These are phyloP conservation scores for Carpinus viminea DNA, from an alignment of 306 rosid species.

Conservation along the genomic window DNA sequence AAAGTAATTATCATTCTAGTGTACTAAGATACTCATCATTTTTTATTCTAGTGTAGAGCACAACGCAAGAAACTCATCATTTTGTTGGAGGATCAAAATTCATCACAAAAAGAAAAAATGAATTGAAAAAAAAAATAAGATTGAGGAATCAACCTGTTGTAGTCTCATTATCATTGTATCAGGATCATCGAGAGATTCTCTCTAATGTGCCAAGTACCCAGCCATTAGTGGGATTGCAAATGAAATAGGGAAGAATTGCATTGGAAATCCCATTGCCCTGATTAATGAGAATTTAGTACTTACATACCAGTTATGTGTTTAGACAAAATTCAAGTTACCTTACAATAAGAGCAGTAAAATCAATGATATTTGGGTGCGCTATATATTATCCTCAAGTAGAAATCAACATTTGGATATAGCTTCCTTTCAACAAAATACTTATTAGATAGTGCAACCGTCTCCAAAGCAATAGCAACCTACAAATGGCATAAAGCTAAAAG, in stretches of 20 bases:
- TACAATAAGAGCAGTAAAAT: neutral
- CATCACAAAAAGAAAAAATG: neutral
- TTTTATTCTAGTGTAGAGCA: neutral
- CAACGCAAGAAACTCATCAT: neutral
- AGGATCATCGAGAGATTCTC: slow-evolving; percentile 90
- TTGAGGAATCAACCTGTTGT: slow-evolving; percentile 61
- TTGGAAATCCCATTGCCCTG: slow-evolving; percentile 96
- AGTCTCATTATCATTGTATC: slow-evolving; percentile 95
- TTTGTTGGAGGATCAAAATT: neutral
- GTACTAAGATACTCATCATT: neutral
- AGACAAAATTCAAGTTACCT: neutral
- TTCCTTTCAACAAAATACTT: slow-evolving; percentile 84
- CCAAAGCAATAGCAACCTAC: slow-evolving; percentile 88
- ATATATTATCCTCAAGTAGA: slow-evolving; percentile 88
- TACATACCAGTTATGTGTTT: neutral
- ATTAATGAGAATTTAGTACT: slow-evolving; percentile 10
- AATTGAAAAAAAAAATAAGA: slow-evolving; percentile 3
- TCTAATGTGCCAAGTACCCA: slow-evolving; percentile 94
- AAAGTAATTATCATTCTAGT: neutral
- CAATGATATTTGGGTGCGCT: slow-evolving; percentile 26
- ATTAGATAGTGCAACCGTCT: slow-evolving; percentile 82
- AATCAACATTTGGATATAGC: slow-evolving; percentile 92
- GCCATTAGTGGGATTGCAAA: slow-evolving; percentile 97
- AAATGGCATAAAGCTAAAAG: slow-evolving; percentile 14
- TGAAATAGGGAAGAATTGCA: slow-evolving; percentile 77